These are phyloP conservation scores for Pythium aristosporum DNA, from an alignment of 352 stramenopile genomes.

Conservation along the genomic window DNA sequence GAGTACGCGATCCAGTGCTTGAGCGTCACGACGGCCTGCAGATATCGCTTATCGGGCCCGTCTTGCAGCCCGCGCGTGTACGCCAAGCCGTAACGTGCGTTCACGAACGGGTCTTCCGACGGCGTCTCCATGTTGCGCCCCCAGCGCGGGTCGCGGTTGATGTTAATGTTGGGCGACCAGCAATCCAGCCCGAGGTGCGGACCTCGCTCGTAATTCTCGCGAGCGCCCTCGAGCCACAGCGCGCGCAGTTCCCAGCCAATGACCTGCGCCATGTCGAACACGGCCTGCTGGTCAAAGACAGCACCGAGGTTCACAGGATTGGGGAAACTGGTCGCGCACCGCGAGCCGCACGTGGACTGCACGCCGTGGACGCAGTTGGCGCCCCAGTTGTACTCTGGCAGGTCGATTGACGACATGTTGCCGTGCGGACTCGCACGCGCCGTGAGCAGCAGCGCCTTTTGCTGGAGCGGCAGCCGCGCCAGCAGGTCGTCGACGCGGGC, in stretches of 20 bases:
- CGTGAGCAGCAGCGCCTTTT: constrained; percentile 74
- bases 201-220: constrained; percentile 60
- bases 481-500: constrained; percentile 83
- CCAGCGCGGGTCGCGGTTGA: constrained; percentile 94
- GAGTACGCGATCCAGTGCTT: constrained; percentile 96
- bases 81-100: constrained; percentile 85
- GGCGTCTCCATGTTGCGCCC: constrained; percentile 92
- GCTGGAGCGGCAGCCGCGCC: constrained; percentile 51
- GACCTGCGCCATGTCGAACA: constrained; percentile 81
- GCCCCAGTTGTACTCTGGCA: constrained; percentile 93
- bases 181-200: constrained; percentile 88
- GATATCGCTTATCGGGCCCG: constrained; percentile 54
- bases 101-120: constrained; percentile 93
- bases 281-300: constrained; percentile 85
- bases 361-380: constrained; percentile 93
- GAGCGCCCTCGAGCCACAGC: constrained; percentile 73
- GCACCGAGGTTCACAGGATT: constrained; percentile 87
- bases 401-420: constrained; percentile 71
- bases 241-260: constrained; percentile 84
- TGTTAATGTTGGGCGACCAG: constrained; percentile 96
- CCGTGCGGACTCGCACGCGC: constrained; percentile 64
- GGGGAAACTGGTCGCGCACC: constrained; percentile 90
- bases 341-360: constrained; percentile 72
- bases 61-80: constrained; percentile 91
- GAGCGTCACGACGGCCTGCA: constrained; percentile 88